Base-by-base conservation (phyloP, 257 asterid genomes). In the Nicotiana attenuata region DNA sequence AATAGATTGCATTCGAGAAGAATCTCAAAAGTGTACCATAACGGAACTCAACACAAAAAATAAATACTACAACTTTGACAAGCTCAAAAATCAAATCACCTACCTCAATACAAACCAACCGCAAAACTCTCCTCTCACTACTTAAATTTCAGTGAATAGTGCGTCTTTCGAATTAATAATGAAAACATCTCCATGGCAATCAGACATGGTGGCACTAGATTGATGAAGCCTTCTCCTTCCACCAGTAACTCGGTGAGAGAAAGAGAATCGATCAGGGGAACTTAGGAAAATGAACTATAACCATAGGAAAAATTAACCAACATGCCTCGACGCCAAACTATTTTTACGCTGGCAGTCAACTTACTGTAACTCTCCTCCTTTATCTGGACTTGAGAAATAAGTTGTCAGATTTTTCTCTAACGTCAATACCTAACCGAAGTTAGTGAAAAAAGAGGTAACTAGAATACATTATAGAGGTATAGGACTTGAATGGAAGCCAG, bases 71-170 rank as follows among this genome's bases (percentile, higher is more conserved):
- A 2, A 75, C 45, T 47, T 50, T 75, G 63, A 50, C 79, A 24
- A 24, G 79, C 79, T 50, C 63, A 73, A 47, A 55, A 45, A 47
- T 47, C 33, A 41, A 41, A 41, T 69, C 5, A 22, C 59, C 38
- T 59, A 73, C 79, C 24, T 73, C 61, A 47, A 73, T 15, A 73
- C 79, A 73, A 73, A 73, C 20, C 60, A 73, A 73, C 22, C 4
- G 22, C 22, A 35, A 71, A 47, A 73, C 15, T 73, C 15, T 47
- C 61, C 78, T 47, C 22, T 73, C 61, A 73, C 61, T 73, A 47
- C 38, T 73, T 7, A 73, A 52, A 14, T 73, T 73, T 22, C 78
- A 71, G 22, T 71, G 45, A 71, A 45, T 7, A 45, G 60, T 22
- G 35, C 1, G 35, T 71, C 35, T 71, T 71, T 45, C 15, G 15